These are phyloP conservation scores for Talaromyces pinophilus DNA, from an alignment of 2,329 filamentous ascomycete genomes.

Conservation along the genomic window DNA sequence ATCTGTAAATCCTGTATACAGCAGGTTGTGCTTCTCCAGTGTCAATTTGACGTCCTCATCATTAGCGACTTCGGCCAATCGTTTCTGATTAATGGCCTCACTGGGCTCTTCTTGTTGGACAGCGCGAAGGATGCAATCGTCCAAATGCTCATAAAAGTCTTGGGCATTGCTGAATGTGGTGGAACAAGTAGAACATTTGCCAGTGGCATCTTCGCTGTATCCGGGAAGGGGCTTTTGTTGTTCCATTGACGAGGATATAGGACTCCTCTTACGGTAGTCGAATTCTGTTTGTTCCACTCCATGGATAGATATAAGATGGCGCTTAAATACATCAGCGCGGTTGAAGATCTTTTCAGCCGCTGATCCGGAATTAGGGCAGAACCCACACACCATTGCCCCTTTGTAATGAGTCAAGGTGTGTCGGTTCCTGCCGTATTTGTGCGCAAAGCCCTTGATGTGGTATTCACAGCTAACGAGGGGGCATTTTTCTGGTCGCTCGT, in stretches of 20 bases:
- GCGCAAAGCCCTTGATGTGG: conserved; percentile 85
- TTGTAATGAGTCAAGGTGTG: conserved; percentile 96
- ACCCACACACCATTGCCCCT: conserved; percentile 94
- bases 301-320: conserved; percentile 86
- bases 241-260: conserved; percentile 39
- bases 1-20: conserved; percentile 36
- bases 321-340: conserved; percentile 92
- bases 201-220: conserved; percentile 74
- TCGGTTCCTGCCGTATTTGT: conserved; percentile 95
- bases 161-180: conserved; percentile 81
- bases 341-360: conserved; percentile 94
- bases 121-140: conserved; percentile 66
- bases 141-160: conserved; percentile 96
- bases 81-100: conserved; percentile 59
- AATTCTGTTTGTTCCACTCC: conserved; percentile 90
- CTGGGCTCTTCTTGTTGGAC: conserved; percentile 61
- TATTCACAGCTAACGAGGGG: conserved; percentile 91
- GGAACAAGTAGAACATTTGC: conserved; percentile 90
- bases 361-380: conserved; percentile 86
- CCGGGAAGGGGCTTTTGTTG: conserved; percentile 64
- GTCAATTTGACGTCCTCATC: conserved; percentile 60
- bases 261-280: conserved; percentile 79
- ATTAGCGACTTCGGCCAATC: conserved; percentile 60
- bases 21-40: conserved; percentile 59
- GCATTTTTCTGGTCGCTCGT: conserved; percentile 89